Base-by-base conservation (phyloP, 2,329 filamentous ascomycete species). In the Trichoderma sp. region DNA sequence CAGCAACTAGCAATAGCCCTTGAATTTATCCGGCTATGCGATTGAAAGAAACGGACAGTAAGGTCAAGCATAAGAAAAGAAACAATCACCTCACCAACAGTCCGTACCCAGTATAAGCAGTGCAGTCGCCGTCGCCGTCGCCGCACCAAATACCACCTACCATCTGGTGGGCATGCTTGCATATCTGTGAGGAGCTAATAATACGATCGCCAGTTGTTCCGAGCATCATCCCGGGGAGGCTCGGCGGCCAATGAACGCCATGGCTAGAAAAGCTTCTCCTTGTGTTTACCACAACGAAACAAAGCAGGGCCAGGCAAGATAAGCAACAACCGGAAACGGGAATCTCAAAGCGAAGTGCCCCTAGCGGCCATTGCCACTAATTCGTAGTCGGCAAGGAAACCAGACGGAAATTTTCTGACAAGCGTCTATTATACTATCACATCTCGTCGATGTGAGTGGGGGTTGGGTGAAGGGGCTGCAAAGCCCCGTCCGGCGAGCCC, bases 351-450 rank as follows among this genome's bases (percentile, higher is more conserved):
- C 63, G 40, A 37, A 52, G 40, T 59, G 55, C 57, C 57, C 65
- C 65, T 68, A 61, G 65, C 16, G 64, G 55, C 53, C 47, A 64
- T 33, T 10, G 37, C 49, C 59, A 35, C 60, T 69, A 69, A 58
- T 37, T 60, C 67, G 40, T 59, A 63, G 52, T 64, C 52, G 53
- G 53, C 31, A 62, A 62, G 43, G 67, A 52, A 69, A 57, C 67
- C 60, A 69, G 60, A 69, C 67, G 67, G 67, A 69, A 62, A 69
- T 69, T 69, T 69, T 64, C 49, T 69, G 67, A 67, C 64, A 67
- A 67, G 64, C 64, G 64, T 64, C 53, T 64, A 63, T 64, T 64
- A 63, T 69, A 52, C 43, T 24, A 69, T 69, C 67, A 69, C 59
- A 69, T 69, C 59, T 69, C 67, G 52, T 63, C 60, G 60, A 63